Conservation (phyloP, 192 early-diverging fungal species). For the Coemansia sp. region DNA sequence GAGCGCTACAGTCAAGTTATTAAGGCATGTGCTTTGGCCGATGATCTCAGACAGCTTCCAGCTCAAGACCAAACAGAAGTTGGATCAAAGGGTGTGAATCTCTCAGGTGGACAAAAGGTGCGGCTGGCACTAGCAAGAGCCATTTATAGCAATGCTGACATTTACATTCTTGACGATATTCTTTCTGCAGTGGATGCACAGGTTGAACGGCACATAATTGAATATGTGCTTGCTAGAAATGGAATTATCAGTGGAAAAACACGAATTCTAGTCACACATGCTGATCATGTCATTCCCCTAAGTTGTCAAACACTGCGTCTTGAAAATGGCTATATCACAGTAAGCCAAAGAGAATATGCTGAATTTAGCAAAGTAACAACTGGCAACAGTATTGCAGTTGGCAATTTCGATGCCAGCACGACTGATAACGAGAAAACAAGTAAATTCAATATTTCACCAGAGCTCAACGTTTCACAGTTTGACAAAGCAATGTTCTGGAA, state of each 20-base stretch:
- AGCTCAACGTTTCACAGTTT: constrained; percentile 10
- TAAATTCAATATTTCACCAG: constrained; percentile 13
- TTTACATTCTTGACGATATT: constrained; percentile 37
- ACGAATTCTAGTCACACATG: constrained; percentile 18
- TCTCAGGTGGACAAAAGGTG: constrained; percentile 65
- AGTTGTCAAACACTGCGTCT: constrained; percentile 16
- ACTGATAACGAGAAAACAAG: not conserved
- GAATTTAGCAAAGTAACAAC: not conserved
- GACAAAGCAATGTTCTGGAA: constrained; percentile 6
- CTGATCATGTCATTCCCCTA: constrained; percentile 31
- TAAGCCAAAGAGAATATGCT: not conserved
- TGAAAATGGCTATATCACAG: constrained; percentile 8
- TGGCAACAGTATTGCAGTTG: not conserved
- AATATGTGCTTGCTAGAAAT: constrained; percentile 17
- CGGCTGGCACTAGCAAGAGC: constrained; percentile 66
- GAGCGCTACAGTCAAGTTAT: constrained; percentile 22
- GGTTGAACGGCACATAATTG: constrained; percentile 28
- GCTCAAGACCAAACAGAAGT: constrained; percentile 55
- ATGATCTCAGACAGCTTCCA: constrained; percentile 21
- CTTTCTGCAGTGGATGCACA: constrained; percentile 33
- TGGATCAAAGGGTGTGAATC: constrained; percentile 58
- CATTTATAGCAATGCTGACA: constrained; percentile 58
- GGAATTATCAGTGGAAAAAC: constrained; percentile 23
- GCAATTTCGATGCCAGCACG: not conserved
- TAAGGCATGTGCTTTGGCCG: constrained; percentile 25